phyloP scores from a whole-genome alignment of 345 rosid species.

The Geranium rotundifolium region DNA sequence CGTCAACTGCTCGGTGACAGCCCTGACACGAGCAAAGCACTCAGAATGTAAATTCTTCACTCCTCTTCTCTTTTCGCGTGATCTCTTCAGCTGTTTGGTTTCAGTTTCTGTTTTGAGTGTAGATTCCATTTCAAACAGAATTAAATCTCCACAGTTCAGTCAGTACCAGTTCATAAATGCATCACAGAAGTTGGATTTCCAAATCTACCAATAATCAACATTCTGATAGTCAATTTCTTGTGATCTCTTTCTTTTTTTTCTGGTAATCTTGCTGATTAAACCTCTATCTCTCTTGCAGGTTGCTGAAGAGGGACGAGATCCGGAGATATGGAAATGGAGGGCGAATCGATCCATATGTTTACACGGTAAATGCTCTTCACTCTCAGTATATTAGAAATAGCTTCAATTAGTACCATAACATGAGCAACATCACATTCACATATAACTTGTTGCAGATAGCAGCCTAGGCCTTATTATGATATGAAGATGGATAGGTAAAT shows the following conservation, averaged over 20 bases:
- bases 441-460: too few species aligned
- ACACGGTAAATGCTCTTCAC: slow-evolving; percentile 37
- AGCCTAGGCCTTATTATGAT: too few species aligned
- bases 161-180: too few species aligned
- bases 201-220: background rate
- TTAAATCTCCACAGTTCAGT: too few species aligned
- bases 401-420: background rate
- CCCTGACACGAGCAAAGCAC: slow-evolving; percentile 98
- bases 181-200: too few species aligned
- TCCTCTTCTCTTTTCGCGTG: background rate
- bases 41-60: slow-evolving; percentile 44
- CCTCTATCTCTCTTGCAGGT: slow-evolving; percentile 42
- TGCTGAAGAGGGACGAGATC: slow-evolving; percentile 49
- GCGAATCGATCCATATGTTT: slow-evolving; percentile 62
- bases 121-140: background rate
- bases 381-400: background rate
- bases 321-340: slow-evolving; percentile 80
- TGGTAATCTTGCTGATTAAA: background rate
- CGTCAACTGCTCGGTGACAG: slow-evolving; percentile 76
- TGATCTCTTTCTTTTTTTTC: background rate
- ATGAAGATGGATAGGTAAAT: too few species aligned
- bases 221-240: background rate
- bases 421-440: background rate
- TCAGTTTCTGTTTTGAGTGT: background rate
- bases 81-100: background rate